Base-by-base conservation (phyloP, 495 filamentous ascomycete species). In the Penicillium cinerascens region DNA sequence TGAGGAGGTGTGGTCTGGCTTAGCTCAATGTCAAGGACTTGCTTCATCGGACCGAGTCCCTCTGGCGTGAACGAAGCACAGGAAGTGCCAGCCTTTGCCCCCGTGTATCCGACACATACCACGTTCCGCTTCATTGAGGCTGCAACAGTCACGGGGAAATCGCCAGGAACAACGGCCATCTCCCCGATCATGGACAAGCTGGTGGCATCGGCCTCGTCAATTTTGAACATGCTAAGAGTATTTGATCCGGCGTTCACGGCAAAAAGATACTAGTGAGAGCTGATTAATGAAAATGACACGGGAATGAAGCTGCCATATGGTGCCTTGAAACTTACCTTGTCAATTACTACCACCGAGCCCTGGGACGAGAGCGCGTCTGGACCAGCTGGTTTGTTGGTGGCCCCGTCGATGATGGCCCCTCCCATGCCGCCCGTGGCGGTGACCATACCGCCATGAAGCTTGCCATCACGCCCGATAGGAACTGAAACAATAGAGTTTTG, bases 211-310 rank as follows among this genome's bases (percentile, higher is more conserved):
- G 52, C 15, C 0, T 62, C 45, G 18, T 60, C 60, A 63, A 86
- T 84, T 42, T 63, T 51, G 39, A 86, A 66, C 75, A 83, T 77
- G 51, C 70, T 74, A 2, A 82, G 37, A 2, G 78, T 78, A 59
- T 84, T 80, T 35, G 78, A 83, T 27, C 81, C 81, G n/a, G 82
- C 66, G 62, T 85, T 85, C 35, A 85, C 80, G 20, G 78, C 80
- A 47, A 85, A 81, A 26, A 84, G 47, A 47, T 49, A 45, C 64
- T 58, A 25, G 17, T 6, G 17, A 43, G n/a, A n/a, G n/a, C n/a
- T 26, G 18, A 45, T 26, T 9, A 41, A 36, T 26, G 18, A 29
- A 7, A 29, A 2, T 2, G 6, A 7, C 9, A 5, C 26, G 4
- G 9, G 26, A 10, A 7, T 5, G 26, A 29, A 29, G 7, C 7